Conservation (phyloP, 768 basidiomycete species). For the Termitomyces sp. region DNA sequence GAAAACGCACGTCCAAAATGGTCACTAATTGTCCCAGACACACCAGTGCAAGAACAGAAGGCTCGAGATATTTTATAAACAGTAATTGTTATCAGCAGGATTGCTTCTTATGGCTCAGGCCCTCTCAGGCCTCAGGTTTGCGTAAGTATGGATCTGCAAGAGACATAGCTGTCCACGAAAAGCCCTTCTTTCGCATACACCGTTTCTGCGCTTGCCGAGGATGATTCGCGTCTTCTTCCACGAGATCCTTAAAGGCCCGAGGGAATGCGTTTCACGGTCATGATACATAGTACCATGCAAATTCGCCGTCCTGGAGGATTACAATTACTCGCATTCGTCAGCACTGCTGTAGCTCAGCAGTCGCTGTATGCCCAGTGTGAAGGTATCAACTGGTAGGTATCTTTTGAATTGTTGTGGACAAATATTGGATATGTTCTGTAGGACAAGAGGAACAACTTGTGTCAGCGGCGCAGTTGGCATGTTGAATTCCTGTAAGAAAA, state of each 20-base stretch:
- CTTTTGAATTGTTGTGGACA: neutral
- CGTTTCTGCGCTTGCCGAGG: slow-evolving; percentile 10
- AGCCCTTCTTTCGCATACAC: slow-evolving; percentile 23
- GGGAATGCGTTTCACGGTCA: neutral
- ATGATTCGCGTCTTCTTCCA: slow-evolving; percentile 2
- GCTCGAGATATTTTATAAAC: neutral
- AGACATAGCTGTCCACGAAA: neutral
- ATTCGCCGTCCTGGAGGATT: slow-evolving; percentile 15
- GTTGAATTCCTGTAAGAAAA: slow-evolving; percentile 39
- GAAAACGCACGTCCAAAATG: too few relatives aligned
- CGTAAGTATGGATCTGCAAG: neutral
- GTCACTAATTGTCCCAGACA: too few relatives aligned
- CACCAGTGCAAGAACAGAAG: neutral
- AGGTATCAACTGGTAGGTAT: slow-evolving; percentile 43
- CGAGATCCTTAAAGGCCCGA: slow-evolving; percentile 2
- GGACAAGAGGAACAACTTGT: slow-evolving; percentile 49
- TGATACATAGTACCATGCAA: slow-evolving; percentile 4
- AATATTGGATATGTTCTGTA: slow-evolving; percentile 13
- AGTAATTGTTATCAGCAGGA: neutral
- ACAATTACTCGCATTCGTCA: slow-evolving; percentile 20
- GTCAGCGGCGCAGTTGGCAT: slow-evolving; percentile 41
- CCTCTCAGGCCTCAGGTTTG: too few relatives aligned
- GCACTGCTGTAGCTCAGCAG: slow-evolving; percentile 32
- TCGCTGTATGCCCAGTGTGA: slow-evolving; percentile 45
- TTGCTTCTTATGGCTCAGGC: too few relatives aligned